Evolutionary conservation across 805 yeast species (phyloP).

Genomic region (Spathaspora arborariae): DNA sequence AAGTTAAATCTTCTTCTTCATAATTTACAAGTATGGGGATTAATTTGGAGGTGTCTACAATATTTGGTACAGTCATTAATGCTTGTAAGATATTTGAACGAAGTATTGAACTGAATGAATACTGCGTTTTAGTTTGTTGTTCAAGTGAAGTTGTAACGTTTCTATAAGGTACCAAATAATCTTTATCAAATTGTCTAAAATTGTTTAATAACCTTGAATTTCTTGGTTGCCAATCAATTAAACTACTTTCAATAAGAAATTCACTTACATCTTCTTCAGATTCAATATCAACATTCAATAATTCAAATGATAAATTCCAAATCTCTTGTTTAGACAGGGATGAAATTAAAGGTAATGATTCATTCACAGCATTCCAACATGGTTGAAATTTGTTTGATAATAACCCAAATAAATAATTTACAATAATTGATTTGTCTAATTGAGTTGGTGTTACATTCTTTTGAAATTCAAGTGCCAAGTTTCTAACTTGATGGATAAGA

Average conservation of each 20-base stretch:
- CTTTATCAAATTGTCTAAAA: conserved; percentile 22
- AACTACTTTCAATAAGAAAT: conserved; percentile 7
- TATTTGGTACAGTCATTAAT: conserved; percentile 52
- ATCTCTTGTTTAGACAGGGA: conserved; percentile 33
- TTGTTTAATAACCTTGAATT: conserved; percentile 44
- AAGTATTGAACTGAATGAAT: conserved; percentile 39
- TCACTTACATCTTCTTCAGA: conserved; percentile 11
- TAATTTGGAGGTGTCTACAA: conserved; percentile 60
- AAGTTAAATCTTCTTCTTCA: conserved; percentile 23
- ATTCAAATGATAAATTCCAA: conserved; percentile 51
- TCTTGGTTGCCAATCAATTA: conserved; percentile 39
- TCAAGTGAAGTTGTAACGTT: conserved; percentile 33
- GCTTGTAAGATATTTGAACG: conserved; percentile 58
- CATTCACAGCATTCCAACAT: conserved; percentile 73
- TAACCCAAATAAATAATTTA: conserved; percentile 53
- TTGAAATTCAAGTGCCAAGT: conserved; percentile 44
- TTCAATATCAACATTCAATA: conserved; percentile 26
- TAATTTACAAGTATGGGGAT: conserved; percentile 52
- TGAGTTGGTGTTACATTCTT: conserved; percentile 10
- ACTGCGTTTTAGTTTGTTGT: conserved; percentile 17
- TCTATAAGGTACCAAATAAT: conserved; percentile 26
- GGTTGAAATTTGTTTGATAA: conserved; percentile 78
- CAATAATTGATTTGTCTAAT: conserved; percentile 20
- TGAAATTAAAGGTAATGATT: conserved; percentile 46
- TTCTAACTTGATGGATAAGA: conserved; percentile 63